Evolutionary conservation across 78 protist species (phyloP).

Genomic region (Speleostelium caveatum): DNA sequence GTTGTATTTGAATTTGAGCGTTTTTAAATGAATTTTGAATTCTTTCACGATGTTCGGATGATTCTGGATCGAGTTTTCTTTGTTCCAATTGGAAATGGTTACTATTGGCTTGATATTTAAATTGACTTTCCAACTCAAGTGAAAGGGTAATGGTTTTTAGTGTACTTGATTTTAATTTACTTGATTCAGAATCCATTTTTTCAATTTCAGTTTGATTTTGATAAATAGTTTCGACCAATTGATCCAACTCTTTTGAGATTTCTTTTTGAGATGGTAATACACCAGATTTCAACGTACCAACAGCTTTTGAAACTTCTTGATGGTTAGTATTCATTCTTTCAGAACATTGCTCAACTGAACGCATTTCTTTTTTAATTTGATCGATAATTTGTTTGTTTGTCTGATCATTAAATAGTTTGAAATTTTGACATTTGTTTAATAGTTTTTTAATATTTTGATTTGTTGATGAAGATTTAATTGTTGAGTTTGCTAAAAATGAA

Average conservation of each 20-base stretch:
- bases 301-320: neutral
- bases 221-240: neutral
- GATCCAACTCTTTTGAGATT: neutral
- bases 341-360: constrained; percentile 1
- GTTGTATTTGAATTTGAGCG: neutral
- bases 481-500: too few species aligned
- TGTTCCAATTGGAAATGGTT: too few species aligned
- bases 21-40: neutral
- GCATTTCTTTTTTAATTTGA: constrained; percentile 22
- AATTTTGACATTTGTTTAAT: too few species aligned
- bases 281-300: neutral
- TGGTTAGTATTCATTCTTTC: neutral
- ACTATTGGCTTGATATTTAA: constrained; percentile 8
- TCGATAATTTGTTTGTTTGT: neutral
- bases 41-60: neutral
- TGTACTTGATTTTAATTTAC: neutral
- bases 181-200: neutral
- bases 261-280: neutral
- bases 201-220: neutral
- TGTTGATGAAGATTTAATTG: too few species aligned
- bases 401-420: too few species aligned
- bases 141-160: neutral
- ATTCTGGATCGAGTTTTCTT: constrained; percentile 20
- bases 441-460: too few species aligned
- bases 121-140: neutral